Evolutionary conservation across 2,329 filamentous ascomycete species (phyloP).

Genomic region (Sporothrix inflata): DNA sequence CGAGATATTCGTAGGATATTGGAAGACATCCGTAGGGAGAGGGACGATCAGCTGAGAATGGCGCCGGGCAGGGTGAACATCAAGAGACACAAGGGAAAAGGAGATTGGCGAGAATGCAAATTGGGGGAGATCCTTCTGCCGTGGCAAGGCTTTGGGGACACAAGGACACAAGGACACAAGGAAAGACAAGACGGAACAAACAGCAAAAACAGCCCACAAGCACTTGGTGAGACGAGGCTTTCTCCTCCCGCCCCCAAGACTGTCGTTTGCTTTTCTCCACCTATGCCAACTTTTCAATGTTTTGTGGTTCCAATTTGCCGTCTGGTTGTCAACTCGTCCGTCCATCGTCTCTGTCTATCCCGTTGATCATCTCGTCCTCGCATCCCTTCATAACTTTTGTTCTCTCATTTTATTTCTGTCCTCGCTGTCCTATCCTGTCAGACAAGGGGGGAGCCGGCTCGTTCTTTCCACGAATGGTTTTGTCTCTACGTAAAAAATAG

Average conservation of each 20-base stretch:
- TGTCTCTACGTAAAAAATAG: not conserved
- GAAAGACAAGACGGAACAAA: not conserved
- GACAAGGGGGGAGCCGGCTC: not conserved
- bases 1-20: not conserved
- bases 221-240: slow-evolving; percentile 11
- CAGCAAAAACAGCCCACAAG: not conserved
- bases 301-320: not conserved
- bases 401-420: not conserved
- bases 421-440: not conserved
- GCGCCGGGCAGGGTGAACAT: not conserved
- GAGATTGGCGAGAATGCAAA: slow-evolving; percentile 10
- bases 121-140: not conserved
- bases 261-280: not conserved
- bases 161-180: not conserved
- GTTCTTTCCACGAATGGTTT: slow-evolving; percentile 12
- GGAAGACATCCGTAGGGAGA: not conserved
- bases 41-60: slow-evolving; percentile 8
- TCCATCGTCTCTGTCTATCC: slow-evolving; percentile 12
- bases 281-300: slow-evolving; percentile 10
- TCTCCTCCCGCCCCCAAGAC: not conserved
- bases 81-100: not conserved
- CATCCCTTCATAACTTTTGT: not conserved
- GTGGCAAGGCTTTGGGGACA: not conserved
- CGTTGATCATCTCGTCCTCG: slow-evolving; percentile 1
- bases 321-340: not conserved